Evolutionary conservation across 192 early-diverging fungal genomes (phyloP).

Genomic region (Ambispora gerdemannii): DNA sequence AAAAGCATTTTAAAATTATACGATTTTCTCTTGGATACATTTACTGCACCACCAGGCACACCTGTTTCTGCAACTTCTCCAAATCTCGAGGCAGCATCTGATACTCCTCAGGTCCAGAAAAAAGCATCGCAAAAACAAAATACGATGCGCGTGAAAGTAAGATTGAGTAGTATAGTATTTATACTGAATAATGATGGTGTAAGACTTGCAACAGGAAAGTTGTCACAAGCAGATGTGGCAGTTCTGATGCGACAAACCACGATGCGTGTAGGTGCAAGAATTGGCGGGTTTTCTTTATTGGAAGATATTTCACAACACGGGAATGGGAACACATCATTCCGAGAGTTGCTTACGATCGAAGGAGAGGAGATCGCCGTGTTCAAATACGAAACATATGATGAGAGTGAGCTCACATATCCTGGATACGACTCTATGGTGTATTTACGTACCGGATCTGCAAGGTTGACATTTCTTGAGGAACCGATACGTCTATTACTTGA

Average conservation of each 20-base stretch:
- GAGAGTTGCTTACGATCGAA: slow-evolving; percentile 75
- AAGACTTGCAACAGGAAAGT: slow-evolving; percentile 67
- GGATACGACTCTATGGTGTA: slow-evolving; percentile 80
- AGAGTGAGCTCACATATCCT: slow-evolving; percentile 57
- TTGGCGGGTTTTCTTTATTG: slow-evolving; percentile 67
- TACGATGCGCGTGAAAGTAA: slow-evolving; percentile 74
- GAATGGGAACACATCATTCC: slow-evolving; percentile 13
- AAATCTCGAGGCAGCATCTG: slow-evolving; percentile 11
- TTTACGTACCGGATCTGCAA: slow-evolving; percentile 77
- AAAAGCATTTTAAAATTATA: slow-evolving; percentile 82
- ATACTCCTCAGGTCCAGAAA: background rate
- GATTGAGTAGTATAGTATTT: slow-evolving; percentile 76
- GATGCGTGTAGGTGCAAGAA: slow-evolving; percentile 61
- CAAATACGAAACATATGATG: slow-evolving; percentile 77
- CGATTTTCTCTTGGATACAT: slow-evolving; percentile 79
- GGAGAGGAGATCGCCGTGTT: slow-evolving; percentile 89
- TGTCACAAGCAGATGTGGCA: slow-evolving; percentile 68
- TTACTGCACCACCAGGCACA: slow-evolving; percentile 41
- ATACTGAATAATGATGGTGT: slow-evolving; percentile 78
- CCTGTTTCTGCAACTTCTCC: slow-evolving; percentile 18
- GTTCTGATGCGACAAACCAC: slow-evolving; percentile 59
- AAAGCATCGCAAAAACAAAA: slow-evolving; percentile 36
- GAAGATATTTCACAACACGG: slow-evolving; percentile 53
- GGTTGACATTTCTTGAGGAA: slow-evolving; percentile 75
- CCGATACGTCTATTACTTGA: slow-evolving; percentile 67